A percentile compares a stretch with the other conserved stretches of the same genome.
phyloP scores from a whole-genome alignment of 768 basidiomycete genomes.

The Lanmaoa pseudosensibilis region DNA sequence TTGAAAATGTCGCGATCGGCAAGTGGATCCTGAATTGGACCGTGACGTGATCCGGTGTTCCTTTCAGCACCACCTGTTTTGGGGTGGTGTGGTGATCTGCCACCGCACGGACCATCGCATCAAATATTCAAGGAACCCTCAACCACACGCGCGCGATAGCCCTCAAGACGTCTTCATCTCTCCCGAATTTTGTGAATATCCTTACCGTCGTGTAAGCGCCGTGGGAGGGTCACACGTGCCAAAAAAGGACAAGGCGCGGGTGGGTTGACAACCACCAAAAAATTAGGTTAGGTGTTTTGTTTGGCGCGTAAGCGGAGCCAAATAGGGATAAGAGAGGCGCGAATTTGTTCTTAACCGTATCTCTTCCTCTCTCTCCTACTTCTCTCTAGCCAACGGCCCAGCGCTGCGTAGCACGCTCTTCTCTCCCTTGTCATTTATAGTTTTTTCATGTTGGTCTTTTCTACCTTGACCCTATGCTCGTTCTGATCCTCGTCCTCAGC shows the following conservation, averaged over 20 bases:
- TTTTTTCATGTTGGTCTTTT: conserved; percentile 45
- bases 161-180: not conserved
- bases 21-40: conserved; percentile 24
- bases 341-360: conserved; percentile 37
- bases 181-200: not conserved
- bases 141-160: not conserved
- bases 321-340: conserved; percentile 42
- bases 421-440: conserved; percentile 60
- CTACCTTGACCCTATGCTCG: not conserved
- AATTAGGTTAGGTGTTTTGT: conserved; percentile 39
- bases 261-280: conserved; percentile 17
- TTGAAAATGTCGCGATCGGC: conserved; percentile 33
- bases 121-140: not conserved
- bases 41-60: conserved; percentile 36
- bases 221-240: conserved; percentile 3
- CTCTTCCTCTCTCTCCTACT: conserved; percentile 58
- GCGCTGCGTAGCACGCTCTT: conserved; percentile 58
- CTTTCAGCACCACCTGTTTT: conserved; percentile 9
- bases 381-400: conserved; percentile 52
- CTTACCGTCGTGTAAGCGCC: conserved; percentile 2
- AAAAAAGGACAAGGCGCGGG: conserved; percentile 1
- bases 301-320: conserved; percentile 42
- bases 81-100: conserved; percentile 24
- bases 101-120: conserved; percentile 31
- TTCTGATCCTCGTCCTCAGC: conserved; percentile 37